These are phyloP conservation scores for Coemansia sp. DNA, from an alignment of 192 early-diverging fungal species.

Conservation along the genomic window DNA sequence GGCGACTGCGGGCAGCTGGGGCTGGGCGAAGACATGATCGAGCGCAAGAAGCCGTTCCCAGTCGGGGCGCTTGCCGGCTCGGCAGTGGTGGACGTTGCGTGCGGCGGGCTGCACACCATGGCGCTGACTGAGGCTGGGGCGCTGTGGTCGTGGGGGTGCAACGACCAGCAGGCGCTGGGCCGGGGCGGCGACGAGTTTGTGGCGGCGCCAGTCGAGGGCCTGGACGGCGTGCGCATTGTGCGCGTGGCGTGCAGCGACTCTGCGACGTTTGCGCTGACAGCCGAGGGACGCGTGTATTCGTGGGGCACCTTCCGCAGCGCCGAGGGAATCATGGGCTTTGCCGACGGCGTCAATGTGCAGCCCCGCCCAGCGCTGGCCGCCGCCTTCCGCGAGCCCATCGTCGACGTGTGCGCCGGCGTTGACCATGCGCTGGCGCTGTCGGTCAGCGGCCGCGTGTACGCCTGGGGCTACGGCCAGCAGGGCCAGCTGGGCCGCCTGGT, in stretches of 20 bases:
- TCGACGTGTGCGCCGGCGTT: conserved; percentile 79
- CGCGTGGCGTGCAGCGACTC: conserved; percentile 86
- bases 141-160: conserved; percentile 96
- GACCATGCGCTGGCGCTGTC: conserved; percentile 86
- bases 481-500: conserved; percentile 87
- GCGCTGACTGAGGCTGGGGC: conserved; percentile 72
- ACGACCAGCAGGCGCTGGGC: conserved; percentile 90
- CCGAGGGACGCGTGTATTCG: conserved; percentile 78
- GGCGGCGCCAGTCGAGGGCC: conserved; percentile 77
- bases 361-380: conserved; percentile 62
- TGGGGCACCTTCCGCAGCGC: conserved; percentile 89
- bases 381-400: conserved; percentile 65
- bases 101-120: conserved; percentile 90
- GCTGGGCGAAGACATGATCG: conserved; percentile 79
- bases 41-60: conserved; percentile 78
- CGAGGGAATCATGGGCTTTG: conserved; percentile 87
- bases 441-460: conserved; percentile 74
- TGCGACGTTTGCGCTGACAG: conserved; percentile 76
- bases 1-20: conserved; percentile 94
- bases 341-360: conserved; percentile 68
- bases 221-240: conserved; percentile 75
- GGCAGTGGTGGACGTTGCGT: conserved; percentile 75
- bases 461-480: conserved; percentile 91
- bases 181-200: conserved; percentile 65
- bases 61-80: conserved; percentile 70